Percentiles rank a stretch among this genome's conserved stretches.
Evolutionary conservation across 2,329 filamentous ascomycete genomes (phyloP).

Genomic region (Nothopassalora personata): DNA sequence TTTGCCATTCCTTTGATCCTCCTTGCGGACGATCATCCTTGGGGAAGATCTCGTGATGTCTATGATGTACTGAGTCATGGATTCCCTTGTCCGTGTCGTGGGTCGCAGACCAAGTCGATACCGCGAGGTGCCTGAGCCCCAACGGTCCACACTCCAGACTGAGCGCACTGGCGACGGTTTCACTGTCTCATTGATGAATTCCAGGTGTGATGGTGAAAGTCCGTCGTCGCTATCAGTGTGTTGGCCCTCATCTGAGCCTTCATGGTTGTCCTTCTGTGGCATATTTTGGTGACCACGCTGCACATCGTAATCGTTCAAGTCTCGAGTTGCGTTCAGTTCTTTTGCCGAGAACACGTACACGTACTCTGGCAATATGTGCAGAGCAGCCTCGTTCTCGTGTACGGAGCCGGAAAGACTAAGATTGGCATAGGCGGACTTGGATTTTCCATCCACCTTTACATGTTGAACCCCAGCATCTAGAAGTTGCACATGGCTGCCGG

Average conservation of each 20-base stretch:
- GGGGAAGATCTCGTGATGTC: neutral
- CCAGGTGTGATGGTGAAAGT: neutral
- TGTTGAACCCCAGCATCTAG: neutral
- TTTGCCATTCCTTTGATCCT: neutral
- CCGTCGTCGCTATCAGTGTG: neutral
- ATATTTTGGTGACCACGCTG: neutral
- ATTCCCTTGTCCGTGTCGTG: neutral
- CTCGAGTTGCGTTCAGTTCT: neutral
- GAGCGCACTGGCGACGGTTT: constrained; percentile 1
- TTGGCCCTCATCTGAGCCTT: neutral
- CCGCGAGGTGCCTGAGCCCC: neutral
- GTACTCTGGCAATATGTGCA: constrained; percentile 8
- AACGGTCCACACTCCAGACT: constrained; percentile 10
- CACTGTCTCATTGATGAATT: neutral
- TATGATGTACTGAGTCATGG: neutral
- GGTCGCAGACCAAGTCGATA: neutral
- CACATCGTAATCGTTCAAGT: constrained; percentile 3
- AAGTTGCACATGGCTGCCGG: constrained; percentile 26
- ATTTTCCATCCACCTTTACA: no score
- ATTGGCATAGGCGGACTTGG: neutral
- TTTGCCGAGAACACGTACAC: neutral
- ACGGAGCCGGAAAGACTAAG: constrained; percentile 1
- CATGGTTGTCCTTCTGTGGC: neutral
- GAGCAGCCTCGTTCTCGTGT: neutral
- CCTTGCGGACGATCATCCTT: neutral